phyloP scores from a whole-genome alignment of 169 alveolate species.

The Plasmodium coatneyi region DNA sequence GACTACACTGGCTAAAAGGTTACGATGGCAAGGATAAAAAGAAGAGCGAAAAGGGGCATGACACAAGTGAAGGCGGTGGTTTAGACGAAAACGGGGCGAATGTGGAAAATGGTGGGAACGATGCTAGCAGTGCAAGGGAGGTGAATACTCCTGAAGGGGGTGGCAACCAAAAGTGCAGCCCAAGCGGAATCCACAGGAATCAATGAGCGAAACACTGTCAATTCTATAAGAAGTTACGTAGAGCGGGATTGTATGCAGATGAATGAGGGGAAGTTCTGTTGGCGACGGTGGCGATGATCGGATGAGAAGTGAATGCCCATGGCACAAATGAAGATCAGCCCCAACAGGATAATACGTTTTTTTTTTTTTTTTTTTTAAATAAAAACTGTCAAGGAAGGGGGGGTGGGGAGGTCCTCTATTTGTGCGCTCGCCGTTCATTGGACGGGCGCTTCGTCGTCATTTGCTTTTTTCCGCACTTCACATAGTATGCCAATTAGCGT shows the following conservation, averaged over 20 bases:
- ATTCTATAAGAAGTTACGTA: not conserved
- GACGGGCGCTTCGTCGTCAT: not conserved
- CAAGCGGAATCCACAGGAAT: not conserved
- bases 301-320: not conserved
- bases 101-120: not conserved
- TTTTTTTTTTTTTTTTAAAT: not conserved
- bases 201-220: not conserved
- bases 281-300: not conserved
- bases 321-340: not conserved
- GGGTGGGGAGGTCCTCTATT: not conserved
- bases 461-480: not conserved
- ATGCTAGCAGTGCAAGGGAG: not conserved
- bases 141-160: not conserved
- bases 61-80: not conserved
- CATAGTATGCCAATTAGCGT: not conserved
- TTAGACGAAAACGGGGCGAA: not conserved
- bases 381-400: not conserved
- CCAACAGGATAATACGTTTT: not conserved
- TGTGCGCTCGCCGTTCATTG: not conserved
- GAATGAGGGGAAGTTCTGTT: not conserved
- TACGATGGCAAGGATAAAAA: constrained; percentile 46
- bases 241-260: not conserved
- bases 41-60: constrained; percentile 10
- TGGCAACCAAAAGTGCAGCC: not conserved
- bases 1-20: constrained; percentile 32